Conservation (phyloP, 108 stramenopile genomes). For the Skeletonema marinoi region DNA sequence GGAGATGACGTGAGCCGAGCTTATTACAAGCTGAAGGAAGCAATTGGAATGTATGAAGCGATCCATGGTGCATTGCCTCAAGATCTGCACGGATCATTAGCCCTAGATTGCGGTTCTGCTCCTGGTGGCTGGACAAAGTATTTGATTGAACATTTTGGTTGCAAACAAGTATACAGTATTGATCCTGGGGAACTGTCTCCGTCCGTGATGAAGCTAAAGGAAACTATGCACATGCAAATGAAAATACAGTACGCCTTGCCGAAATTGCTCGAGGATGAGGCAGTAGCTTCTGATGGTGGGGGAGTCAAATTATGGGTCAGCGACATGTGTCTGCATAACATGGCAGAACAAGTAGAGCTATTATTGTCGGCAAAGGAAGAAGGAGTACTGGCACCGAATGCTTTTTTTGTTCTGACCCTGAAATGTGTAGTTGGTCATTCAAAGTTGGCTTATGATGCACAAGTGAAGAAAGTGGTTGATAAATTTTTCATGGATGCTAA, state of each 20-base stretch:
- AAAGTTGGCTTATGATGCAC: slow-evolving; percentile 29
- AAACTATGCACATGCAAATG: slow-evolving; percentile 14
- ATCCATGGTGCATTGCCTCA: neutral
- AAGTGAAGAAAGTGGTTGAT: slow-evolving; percentile 27
- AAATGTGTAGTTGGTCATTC: slow-evolving; percentile 50
- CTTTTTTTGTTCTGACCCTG: slow-evolving; percentile 49
- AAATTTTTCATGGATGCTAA: slow-evolving; percentile 6
- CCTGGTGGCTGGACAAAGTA: slow-evolving; percentile 67
- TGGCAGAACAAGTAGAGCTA: slow-evolving; percentile 32
- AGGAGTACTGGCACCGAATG: slow-evolving; percentile 21
- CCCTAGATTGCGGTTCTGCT: slow-evolving; percentile 53
- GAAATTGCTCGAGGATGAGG: neutral
- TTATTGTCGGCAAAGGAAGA: slow-evolving; percentile 26
- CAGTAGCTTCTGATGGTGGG: neutral
- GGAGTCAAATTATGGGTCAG: slow-evolving; percentile 31
- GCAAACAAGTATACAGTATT: slow-evolving; percentile 36
- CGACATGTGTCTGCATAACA: slow-evolving; percentile 51
- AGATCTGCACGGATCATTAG: neutral
- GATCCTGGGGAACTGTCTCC: slow-evolving; percentile 49
- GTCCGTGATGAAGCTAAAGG: slow-evolving; percentile 2
- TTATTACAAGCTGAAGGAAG: slow-evolving; percentile 54
- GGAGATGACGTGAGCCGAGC: slow-evolving; percentile 43
- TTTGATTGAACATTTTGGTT: slow-evolving; percentile 13
- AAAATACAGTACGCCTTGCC: slow-evolving; percentile 25
- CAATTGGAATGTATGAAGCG: slow-evolving; percentile 34